Base-by-base conservation (phyloP, 2,329 filamentous ascomycete species). In the Exophiala alcalophila region DNA sequence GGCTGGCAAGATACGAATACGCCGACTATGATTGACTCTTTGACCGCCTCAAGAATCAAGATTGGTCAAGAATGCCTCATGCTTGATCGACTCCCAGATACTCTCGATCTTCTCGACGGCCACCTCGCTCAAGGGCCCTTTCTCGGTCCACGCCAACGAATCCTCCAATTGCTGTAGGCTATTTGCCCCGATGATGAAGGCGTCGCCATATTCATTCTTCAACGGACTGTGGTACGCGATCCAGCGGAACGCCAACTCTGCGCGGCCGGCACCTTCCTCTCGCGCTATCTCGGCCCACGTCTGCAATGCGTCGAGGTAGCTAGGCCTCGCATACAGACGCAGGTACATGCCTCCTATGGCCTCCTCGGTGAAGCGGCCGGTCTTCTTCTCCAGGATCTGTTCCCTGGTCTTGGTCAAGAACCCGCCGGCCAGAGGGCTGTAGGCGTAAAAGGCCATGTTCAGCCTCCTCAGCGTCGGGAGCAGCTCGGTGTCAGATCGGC, bases 191-290 rank as follows among this genome's bases (percentile, higher is more conserved):
- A 68, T 19, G 9, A 68, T 50, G 12, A 67, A 29, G 12, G 33
- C 52, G 25, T 56, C 55, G 8, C 59, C 58, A 14, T 63, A 54
- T 5, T 56, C 51, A 2, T 56, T 52, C 5, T 42, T 44, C 29
- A 65, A 32, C 5, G 32, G 29, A 3, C 57, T 64, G 41, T 65
- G 58, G 42, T 62, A 59, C 7, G 53, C 53, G 5, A 62, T 44
- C 62, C 64, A 66, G 24, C 63, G 62, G 15, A 63, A 49, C 12
- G 60, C 59, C 6, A 66, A 59, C 40, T 68, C 65, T 1, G 60
- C 47, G 1, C 57, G 59, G 4, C 51, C 50, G n/a, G 59, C 40
- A 1, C 55, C 54, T 1, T 55, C 49, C 1, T 54, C 51, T 14
- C 42, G 42, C 2, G 54, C 55, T 12, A 52, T 58, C 2, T 41